These are phyloP conservation scores for Skeletonema costatum DNA, from an alignment of 108 stramenopile species.

Conservation along the genomic window DNA sequence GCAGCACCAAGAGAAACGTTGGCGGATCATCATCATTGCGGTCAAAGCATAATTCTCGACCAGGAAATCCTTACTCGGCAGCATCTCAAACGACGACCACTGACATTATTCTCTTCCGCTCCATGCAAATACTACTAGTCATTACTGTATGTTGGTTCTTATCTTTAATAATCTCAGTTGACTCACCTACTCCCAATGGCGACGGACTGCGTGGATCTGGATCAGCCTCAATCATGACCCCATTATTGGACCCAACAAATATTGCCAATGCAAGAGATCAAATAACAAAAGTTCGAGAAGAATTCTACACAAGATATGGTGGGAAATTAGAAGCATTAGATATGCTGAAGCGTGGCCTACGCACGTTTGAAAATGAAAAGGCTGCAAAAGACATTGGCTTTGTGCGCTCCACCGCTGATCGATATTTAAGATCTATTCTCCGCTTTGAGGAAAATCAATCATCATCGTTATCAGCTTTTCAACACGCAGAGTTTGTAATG, in stretches of 20 bases:
- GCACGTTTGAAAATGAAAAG: conserved; percentile 24
- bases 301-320: conserved; percentile 47
- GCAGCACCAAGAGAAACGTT: background rate
- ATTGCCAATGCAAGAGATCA: conserved; percentile 13
- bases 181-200: conserved; percentile 4
- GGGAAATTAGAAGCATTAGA: conserved; percentile 28
- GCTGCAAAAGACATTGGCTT: background rate
- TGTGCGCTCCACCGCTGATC: conserved; percentile 17
- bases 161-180: conserved; percentile 3
- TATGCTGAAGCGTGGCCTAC: conserved; percentile 37
- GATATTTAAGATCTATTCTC: conserved; percentile 23
- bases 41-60: background rate
- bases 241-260: background rate
- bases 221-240: background rate
- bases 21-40: background rate
- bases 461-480: conserved; percentile 4
- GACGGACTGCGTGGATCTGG: conserved; percentile 7
- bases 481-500: conserved; percentile 37
- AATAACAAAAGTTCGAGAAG: conserved; percentile 18
- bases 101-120: conserved; percentile 7
- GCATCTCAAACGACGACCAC: background rate
- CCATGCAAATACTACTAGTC: conserved; percentile 2
- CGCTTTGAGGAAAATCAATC: conserved; percentile 19
- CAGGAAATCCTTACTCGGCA: conserved; percentile 15
- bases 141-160: conserved; percentile 9